phyloP scores from a whole-genome alignment of 2,329 filamentous ascomycete genomes.

The Didymella arachidicola region DNA sequence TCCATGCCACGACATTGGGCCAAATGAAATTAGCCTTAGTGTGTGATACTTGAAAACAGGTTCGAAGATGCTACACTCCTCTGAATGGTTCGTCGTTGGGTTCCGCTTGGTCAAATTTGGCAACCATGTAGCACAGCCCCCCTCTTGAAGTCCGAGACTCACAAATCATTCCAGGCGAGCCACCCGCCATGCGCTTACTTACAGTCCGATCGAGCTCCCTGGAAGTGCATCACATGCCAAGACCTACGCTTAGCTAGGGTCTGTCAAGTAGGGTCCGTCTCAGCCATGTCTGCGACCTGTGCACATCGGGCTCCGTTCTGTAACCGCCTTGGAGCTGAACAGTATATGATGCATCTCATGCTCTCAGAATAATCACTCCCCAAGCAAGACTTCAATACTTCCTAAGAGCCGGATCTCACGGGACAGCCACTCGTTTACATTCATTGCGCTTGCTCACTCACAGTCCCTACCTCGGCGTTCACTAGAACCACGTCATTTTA shows the following conservation, averaged over 20 bases:
- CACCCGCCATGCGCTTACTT: neutral
- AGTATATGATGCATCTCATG: conserved; percentile 18
- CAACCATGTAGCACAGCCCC: conserved; percentile 13
- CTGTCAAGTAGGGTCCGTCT: conserved; percentile 12
- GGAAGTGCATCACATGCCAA: neutral
- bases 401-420: conserved; percentile 23
- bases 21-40: too few relatives aligned
- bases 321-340: neutral
- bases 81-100: neutral
- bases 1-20: neutral
- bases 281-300: neutral
- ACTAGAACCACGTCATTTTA: neutral
- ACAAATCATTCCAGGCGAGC: neutral
- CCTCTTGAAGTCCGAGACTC: conserved; percentile 9
- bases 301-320: conserved; percentile 11
- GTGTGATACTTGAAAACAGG: neutral
- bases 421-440: conserved; percentile 21
- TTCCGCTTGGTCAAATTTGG: conserved; percentile 6
- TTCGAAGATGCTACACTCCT: neutral
- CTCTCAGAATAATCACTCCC: neutral
- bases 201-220: neutral
- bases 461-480: conserved; percentile 14
- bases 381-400: conserved; percentile 21
- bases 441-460: conserved; percentile 4
- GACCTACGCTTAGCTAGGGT: conserved; percentile 7